Conservation (phyloP, 768 basidiomycete genomes). For the Termitomyces sp. region DNA sequence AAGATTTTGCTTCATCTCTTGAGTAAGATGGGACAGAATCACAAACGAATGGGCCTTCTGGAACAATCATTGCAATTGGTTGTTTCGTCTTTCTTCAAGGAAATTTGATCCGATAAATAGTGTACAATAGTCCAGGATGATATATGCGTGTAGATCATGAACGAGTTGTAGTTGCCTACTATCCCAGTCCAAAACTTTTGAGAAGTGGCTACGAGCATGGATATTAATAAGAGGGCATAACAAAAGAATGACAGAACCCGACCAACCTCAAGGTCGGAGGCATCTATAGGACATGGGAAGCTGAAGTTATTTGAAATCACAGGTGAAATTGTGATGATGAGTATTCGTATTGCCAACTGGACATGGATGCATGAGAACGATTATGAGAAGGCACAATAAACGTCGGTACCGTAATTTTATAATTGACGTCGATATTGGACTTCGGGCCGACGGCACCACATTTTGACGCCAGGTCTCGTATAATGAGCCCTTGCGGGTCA, state of each 20-base stretch:
- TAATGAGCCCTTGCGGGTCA: slow-evolving; percentile 48
- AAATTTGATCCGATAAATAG: background rate
- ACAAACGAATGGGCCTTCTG: background rate
- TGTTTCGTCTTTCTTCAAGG: background rate
- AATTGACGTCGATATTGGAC: slow-evolving; percentile 51
- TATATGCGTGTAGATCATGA: background rate
- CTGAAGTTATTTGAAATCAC: slow-evolving; percentile 54
- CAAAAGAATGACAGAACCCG: background rate
- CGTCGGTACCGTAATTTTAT: slow-evolving; percentile 56
- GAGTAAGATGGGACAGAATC: background rate
- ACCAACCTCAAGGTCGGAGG: slow-evolving; percentile 24
- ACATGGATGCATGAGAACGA: background rate
- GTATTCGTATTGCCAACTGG: slow-evolving; percentile 59
- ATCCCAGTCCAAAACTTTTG: slow-evolving; percentile 8
- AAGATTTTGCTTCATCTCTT: too few relatives aligned
- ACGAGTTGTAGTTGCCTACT: background rate
- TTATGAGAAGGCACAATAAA: background rate
- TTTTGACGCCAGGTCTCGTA: slow-evolving; percentile 56
- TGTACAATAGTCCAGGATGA: background rate
- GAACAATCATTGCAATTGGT: background rate
- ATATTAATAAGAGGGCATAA: background rate
- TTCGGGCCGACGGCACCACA: slow-evolving; percentile 50
- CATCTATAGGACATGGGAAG: slow-evolving; percentile 59
- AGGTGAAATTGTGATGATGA: slow-evolving; percentile 64
- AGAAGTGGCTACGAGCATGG: slow-evolving; percentile 7